Conservation (phyloP, 176 grass and related monocot species). For the Carex pumila region DNA sequence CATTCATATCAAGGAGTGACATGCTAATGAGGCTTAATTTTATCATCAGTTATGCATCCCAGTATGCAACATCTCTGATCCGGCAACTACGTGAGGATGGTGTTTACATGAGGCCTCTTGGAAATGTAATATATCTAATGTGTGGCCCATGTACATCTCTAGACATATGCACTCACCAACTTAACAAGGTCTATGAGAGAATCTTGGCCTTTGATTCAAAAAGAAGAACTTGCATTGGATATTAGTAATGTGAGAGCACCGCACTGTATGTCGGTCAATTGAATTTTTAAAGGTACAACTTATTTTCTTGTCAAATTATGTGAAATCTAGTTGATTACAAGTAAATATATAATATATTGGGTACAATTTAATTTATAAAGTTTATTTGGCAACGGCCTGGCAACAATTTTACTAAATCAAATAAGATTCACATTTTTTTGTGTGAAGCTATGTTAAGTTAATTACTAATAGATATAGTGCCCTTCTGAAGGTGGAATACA, state of each 20-base stretch:
- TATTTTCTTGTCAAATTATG: neutral
- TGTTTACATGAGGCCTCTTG: conserved; percentile 67
- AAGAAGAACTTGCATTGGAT: neutral
- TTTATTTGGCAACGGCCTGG: neutral
- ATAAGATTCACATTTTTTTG: neutral
- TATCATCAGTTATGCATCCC: conserved; percentile 53
- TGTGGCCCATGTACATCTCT: conserved; percentile 68
- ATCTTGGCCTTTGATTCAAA: conserved; percentile 28
- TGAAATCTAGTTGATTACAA: neutral
- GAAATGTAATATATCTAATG: conserved; percentile 93
- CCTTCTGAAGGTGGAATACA: neutral
- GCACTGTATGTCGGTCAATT: neutral
- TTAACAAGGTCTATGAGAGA: conserved; percentile 49
- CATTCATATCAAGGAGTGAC: neutral
- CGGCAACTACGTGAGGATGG: conserved; percentile 71
- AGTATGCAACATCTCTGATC: conserved; percentile 55
- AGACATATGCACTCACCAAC: conserved; percentile 56
- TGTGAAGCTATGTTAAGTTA: neutral
- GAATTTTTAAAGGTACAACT: conserved; percentile 8
- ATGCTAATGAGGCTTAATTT: neutral
- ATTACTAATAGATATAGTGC: neutral
- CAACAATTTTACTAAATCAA: neutral
- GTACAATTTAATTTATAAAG: neutral
- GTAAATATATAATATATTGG: neutral
- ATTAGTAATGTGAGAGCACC: neutral